Evolutionary conservation across 208 protist species (phyloP).

Genomic region (Leishmania turanica): DNA sequence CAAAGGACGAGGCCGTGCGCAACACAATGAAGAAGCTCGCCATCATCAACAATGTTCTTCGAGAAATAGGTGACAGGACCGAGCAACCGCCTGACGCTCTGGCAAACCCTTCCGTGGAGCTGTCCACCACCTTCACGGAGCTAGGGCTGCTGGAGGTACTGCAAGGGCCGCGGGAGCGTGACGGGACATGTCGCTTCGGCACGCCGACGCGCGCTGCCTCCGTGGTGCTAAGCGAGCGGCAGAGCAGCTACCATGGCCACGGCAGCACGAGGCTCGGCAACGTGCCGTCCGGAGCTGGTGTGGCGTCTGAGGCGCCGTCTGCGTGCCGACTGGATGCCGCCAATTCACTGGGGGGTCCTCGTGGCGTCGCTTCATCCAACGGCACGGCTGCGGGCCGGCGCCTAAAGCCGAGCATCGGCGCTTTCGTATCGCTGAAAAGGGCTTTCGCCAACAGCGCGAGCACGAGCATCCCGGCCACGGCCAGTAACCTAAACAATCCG

Average conservation of each 20-base stretch:
- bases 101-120: constrained; percentile 32
- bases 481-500: neutral
- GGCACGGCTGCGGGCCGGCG: constrained; percentile 14
- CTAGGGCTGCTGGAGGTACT: constrained; percentile 53
- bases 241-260: neutral
- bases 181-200: neutral
- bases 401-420: constrained; percentile 16
- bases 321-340: neutral
- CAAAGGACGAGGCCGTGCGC: constrained; percentile 39
- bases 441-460: neutral
- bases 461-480: constrained; percentile 1
- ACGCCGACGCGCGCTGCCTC: neutral
- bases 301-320: neutral
- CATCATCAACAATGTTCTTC: constrained; percentile 62
- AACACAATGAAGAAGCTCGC: constrained; percentile 56
- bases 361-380: neutral
- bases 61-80: constrained; percentile 17
- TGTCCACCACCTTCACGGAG: constrained; percentile 68
- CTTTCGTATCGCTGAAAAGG: constrained; percentile 5
- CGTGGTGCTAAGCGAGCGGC: neutral
- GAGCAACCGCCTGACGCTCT: constrained; percentile 23
- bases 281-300: neutral
- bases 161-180: constrained; percentile 1
- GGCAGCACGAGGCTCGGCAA: constrained; percentile 1
- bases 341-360: neutral